These are phyloP conservation scores for Catharanthus roseus DNA, from an alignment of 257 asterid species.

Conservation along the genomic window DNA sequence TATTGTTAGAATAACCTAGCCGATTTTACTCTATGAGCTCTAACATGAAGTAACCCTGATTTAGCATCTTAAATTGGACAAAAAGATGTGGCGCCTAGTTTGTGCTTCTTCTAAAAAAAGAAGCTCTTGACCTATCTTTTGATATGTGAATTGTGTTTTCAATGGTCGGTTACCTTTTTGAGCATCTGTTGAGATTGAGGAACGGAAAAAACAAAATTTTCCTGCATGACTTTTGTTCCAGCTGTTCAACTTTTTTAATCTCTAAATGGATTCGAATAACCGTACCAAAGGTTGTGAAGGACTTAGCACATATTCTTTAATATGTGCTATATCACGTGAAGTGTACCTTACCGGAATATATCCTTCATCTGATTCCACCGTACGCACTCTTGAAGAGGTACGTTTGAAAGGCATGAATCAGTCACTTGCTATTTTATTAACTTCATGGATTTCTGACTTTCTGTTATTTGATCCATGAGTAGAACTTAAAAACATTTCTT, in stretches of 20 bases:
- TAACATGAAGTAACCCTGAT: neutral
- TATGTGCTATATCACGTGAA: neutral
- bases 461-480: neutral
- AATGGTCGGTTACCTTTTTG: neutral
- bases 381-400: neutral
- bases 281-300: neutral
- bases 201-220: neutral
- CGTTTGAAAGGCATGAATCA: neutral
- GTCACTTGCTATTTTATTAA: neutral
- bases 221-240: neutral
- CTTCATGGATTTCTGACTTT: neutral
- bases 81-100: neutral
- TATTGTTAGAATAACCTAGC: too few species aligned
- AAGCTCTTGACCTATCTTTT: neutral
- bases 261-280: neutral
- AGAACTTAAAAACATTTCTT: neutral
- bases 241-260: neutral
- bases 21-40: neutral
- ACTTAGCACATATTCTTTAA: neutral
- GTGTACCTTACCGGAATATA: neutral
- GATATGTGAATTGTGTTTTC: neutral
- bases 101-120: neutral
- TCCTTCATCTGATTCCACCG: neutral
- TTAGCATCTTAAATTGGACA: neutral
- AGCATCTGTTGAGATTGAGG: neutral